A percentile compares a stretch with the other conserved stretches of the same genome.
phyloP scores from a whole-genome alignment of 768 basidiomycete species.

The Cytidiella melzeri region DNA sequence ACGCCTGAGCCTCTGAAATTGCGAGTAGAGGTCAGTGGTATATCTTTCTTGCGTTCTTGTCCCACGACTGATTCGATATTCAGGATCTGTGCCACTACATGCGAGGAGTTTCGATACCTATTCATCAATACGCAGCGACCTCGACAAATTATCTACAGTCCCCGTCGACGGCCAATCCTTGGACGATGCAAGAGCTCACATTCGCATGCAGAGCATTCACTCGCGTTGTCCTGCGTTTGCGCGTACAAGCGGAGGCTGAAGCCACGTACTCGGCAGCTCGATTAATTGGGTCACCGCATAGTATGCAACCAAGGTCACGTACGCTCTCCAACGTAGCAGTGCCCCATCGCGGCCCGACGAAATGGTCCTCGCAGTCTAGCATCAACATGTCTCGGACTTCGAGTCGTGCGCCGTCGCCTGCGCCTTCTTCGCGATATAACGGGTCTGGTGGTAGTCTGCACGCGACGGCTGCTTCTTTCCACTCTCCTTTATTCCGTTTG shows the following conservation, averaged over 20 bases:
- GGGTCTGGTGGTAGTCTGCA: no score
- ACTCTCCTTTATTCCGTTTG: slow-evolving; percentile 65
- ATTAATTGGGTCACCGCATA: no score
- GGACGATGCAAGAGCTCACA: slow-evolving; percentile 42
- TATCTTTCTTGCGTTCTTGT: neutral
- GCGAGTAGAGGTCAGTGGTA: slow-evolving; percentile 50
- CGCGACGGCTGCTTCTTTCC: slow-evolving; percentile 32
- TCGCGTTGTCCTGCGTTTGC: slow-evolving; percentile 70
- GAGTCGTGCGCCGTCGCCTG: slow-evolving; percentile 47
- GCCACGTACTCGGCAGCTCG: slow-evolving; percentile 19
- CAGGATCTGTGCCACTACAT: slow-evolving; percentile 79
- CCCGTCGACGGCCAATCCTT: slow-evolving; percentile 36
- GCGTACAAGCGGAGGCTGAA: slow-evolving; percentile 72
- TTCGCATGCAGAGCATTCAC: slow-evolving; percentile 71
- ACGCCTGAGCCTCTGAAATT: slow-evolving; percentile 53
- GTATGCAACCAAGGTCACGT: slow-evolving; percentile 10
- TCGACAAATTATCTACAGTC: slow-evolving; percentile 54
- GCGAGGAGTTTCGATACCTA: slow-evolving; percentile 71
- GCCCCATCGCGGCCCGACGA: slow-evolving; percentile 7
- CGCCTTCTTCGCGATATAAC: slow-evolving; percentile 45
- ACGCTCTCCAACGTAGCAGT: slow-evolving; percentile 3
- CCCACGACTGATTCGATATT: slow-evolving; percentile 9
- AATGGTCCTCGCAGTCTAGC: slow-evolving; percentile 9
- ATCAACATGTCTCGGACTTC: neutral
- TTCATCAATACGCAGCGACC: slow-evolving; percentile 62